Conservation (phyloP, 768 basidiomycete species). For the Daedaleopsis sinensis region DNA sequence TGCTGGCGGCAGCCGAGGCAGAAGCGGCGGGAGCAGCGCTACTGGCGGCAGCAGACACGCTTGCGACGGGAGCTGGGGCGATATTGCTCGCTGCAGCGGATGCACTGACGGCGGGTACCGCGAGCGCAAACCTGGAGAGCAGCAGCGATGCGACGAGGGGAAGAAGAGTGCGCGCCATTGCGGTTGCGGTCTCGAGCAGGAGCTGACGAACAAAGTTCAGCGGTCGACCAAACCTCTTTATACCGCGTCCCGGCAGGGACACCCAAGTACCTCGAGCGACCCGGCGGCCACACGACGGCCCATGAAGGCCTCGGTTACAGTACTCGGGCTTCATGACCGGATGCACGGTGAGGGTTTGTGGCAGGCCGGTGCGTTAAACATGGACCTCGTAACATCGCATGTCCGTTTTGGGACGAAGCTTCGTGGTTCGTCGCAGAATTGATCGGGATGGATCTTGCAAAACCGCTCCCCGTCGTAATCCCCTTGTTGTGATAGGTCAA, state of each 20-base stretch:
- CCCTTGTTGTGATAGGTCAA: constrained; percentile 13
- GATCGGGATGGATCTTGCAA: background rate
- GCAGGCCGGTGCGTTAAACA: constrained; percentile 5
- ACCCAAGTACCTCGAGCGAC: background rate
- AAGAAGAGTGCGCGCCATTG: constrained; percentile 14
- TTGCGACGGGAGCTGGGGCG: background rate
- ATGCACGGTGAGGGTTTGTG: background rate
- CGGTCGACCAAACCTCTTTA: background rate
- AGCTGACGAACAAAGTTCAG: background rate
- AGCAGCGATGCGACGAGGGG: constrained; percentile 6
- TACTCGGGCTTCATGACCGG: background rate
- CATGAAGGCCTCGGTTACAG: constrained; percentile 6
- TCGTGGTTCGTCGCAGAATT: background rate
- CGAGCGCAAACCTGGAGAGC: constrained; percentile 1
- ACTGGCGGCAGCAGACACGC: background rate
- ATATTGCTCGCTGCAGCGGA: background rate
- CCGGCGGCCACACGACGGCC: background rate
- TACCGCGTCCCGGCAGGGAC: background rate
- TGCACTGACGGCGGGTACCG: constrained; percentile 13
- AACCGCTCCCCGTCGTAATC: constrained; percentile 3
- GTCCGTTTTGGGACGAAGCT: constrained; percentile 8
- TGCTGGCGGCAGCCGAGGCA: background rate
- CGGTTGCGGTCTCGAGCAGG: background rate
- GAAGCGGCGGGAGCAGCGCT: too few species aligned
- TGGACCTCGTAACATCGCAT: constrained; percentile 4